A percentile compares a stretch with the other conserved stretches of the same genome.
These are phyloP conservation scores for Lachnellula hyalina DNA, from an alignment of 2,329 filamentous ascomycete genomes.

Conservation along the genomic window DNA sequence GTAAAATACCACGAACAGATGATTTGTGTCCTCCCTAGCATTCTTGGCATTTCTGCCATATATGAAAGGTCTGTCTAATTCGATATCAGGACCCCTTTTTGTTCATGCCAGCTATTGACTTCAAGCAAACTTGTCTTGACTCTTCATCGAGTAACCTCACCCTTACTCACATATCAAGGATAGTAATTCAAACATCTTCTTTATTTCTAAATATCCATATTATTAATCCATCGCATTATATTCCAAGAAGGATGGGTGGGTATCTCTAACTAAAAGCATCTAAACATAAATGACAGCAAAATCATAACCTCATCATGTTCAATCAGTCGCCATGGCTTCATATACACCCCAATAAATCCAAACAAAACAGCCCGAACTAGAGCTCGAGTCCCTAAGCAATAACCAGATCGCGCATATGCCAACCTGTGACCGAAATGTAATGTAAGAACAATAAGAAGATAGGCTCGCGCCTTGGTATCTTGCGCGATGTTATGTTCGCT, in stretches of 20 bases:
- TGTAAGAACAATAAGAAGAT: background rate
- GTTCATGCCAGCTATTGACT: no score
- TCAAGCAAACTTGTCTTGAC: no score
- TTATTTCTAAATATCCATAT: no score
- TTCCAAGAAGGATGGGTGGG: background rate
- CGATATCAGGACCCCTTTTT: no score
- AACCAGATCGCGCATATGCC: conserved; percentile 5
- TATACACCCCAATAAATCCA: background rate
- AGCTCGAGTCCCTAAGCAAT: conserved; percentile 2
- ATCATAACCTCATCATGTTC: conserved; percentile 4
- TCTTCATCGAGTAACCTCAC: no score
- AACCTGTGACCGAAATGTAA: conserved; percentile 5
- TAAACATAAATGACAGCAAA: background rate
- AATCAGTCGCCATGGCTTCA: background rate
- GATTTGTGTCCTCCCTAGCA: no score
- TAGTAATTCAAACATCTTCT: no score
- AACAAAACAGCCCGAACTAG: background rate
- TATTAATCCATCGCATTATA: background rate
- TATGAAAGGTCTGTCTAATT: no score
- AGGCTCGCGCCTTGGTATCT: conserved; percentile 12
- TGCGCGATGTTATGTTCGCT: background rate
- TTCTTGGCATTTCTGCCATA: no score
- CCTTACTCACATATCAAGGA: no score
- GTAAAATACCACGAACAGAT: no score
- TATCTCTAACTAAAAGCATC: background rate